Evolutionary conservation across 2,329 filamentous ascomycete genomes (phyloP).

Genomic region (Leptographium lundbergii): DNA sequence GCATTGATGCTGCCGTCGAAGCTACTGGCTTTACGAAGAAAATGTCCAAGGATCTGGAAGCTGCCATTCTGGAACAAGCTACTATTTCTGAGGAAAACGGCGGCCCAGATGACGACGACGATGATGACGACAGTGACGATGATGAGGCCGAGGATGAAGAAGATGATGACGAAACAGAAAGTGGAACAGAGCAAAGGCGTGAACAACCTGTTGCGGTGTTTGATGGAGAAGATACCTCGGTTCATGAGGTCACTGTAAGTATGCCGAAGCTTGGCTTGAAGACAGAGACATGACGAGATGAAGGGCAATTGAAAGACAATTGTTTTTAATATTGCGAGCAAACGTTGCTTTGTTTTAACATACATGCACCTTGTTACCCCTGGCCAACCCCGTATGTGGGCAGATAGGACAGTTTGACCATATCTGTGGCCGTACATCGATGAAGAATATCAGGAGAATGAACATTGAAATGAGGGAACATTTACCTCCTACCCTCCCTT

Average conservation of each 20-base stretch:
- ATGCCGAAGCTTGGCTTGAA: conserved; percentile 2
- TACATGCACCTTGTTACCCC: background rate
- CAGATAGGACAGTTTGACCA: background rate
- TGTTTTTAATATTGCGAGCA: background rate
- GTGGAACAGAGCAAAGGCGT: background rate
- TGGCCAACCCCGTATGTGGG: background rate
- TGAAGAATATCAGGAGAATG: background rate
- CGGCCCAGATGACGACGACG: conserved; percentile 18
- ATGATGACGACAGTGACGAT: conserved; percentile 15
- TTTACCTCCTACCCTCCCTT: background rate
- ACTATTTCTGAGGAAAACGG: conserved; percentile 22
- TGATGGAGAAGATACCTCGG: background rate
- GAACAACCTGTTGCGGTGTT: background rate
- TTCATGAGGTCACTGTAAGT: conserved; percentile 1
- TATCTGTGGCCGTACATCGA: background rate
- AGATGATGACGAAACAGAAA: background rate
- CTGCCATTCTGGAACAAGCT: conserved; percentile 73
- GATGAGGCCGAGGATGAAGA: background rate
- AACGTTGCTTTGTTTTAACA: background rate
- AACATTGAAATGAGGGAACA: background rate
- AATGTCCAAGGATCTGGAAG: conserved; percentile 88
- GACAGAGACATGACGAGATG: background rate
- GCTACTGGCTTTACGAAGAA: conserved; percentile 94
- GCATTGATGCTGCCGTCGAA: conserved; percentile 78
- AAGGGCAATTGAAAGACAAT: background rate